phyloP scores from a whole-genome alignment of 129 eudicot species.

The Mikania micrantha region DNA sequence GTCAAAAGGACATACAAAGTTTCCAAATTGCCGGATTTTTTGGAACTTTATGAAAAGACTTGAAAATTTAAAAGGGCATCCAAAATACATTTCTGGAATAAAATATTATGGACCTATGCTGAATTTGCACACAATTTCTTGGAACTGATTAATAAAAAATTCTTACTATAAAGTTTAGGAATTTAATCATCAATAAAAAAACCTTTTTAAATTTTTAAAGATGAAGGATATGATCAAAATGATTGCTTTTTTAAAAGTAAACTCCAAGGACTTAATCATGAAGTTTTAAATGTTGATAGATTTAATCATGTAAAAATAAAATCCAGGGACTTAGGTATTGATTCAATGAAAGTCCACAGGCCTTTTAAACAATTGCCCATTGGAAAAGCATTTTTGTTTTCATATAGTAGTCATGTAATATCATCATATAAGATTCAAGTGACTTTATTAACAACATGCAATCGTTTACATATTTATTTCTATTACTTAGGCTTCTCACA shows the following conservation, averaged over 20 bases:
- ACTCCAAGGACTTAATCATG: background rate
- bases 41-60: background rate
- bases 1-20: background rate
- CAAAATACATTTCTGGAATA: background rate
- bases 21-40: background rate
- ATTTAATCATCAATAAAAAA: background rate
- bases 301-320: background rate
- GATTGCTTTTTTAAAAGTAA: background rate
- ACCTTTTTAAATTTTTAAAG: background rate
- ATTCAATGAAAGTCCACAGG: background rate
- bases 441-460: no score
- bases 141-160: background rate
- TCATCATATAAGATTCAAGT: no score
- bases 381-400: background rate
- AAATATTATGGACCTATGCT: background rate
- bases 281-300: background rate
- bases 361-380: background rate
- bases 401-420: no score
- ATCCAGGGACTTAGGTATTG: no score
- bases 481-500: background rate
- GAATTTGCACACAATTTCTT: background rate
- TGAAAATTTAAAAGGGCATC: background rate
- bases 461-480: background rate
- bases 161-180: background rate
- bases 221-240: background rate